Conservation (phyloP, 177 flowering plant species). For the Vitis hybrid region DNA sequence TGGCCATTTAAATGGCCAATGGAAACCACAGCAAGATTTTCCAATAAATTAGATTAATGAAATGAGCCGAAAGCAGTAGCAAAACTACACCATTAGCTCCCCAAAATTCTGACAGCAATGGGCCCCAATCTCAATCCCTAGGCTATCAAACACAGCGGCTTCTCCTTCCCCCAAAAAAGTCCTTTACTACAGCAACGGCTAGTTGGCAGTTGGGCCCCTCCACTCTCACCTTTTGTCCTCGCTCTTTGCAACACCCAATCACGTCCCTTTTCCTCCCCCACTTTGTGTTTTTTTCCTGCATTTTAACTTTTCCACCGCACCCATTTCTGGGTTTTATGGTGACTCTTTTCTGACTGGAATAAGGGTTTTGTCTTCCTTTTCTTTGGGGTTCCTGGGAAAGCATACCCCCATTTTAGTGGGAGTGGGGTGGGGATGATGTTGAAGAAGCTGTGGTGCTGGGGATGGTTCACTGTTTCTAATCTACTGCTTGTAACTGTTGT, state of each 20-base stretch:
- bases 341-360: not conserved
- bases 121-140: too few relatives aligned
- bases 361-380: not conserved
- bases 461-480: conserved; percentile 13
- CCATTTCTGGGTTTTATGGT: not conserved
- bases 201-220: conserved; percentile 19
- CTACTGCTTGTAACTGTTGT: conserved; percentile 15
- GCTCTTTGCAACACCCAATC: not conserved
- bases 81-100: too few relatives aligned
- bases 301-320: too few relatives aligned
- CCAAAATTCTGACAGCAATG: too few relatives aligned
- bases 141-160: too few relatives aligned
- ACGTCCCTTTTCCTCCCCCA: conserved; percentile 1
- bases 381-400: not conserved
- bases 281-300: too few relatives aligned
- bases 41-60: too few relatives aligned
- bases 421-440: conserved; percentile 10
- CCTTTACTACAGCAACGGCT: conserved; percentile 14
- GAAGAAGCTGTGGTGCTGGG: conserved; percentile 16
- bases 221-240: conserved; percentile 11
- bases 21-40: too few relatives aligned
- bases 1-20: too few relatives aligned
- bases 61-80: too few relatives aligned
- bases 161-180: not conserved
- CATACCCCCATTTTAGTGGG: conserved; percentile 4